Evolutionary conservation across 441 rosid genomes (phyloP), one percentile per base, ranked within the genome.

Genomic region (Euphorbia corollata): DNA sequence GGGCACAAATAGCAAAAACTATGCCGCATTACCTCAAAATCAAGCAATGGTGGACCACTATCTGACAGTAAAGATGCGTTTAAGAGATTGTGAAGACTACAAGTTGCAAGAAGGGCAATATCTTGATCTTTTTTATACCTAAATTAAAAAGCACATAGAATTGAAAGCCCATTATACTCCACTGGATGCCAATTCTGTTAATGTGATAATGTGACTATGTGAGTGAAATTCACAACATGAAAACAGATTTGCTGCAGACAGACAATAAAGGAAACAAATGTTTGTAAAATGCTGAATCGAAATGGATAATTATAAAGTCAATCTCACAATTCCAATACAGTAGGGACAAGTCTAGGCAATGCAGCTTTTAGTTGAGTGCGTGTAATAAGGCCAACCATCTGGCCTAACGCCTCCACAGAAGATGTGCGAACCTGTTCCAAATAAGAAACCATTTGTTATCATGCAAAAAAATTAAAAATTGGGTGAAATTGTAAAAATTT

Each of bases 41-140:
- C 99, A 77, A 94, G 92, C 87, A 94, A 74, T n/a, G 99, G 99
- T 64, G 99, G 97, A 77, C 99, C 99, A 66, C 88, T 83, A 70
- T 91, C 99, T 70, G 97, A 85, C 73, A 86, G 82, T 67, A 94
- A 76, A 9, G 97, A 87, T 57, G 91, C 92, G 79, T 75, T 80
- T 75, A 94, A 80, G 69, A 94, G 78, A 78, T 84, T 89, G 81
- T 89, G 65, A 69, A 94, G 97, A 77, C 98, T 87, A 73, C 84
- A 76, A 30, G 97, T 94, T 19, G 98, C 97, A 76, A 91, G 77
- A 75, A 89, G 89, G 60, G 92, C 78, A 82, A 79, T 83, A 27
- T 88, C 92, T 68, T 84, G 91, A 76, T 89, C 99, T 79, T 81
- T 91, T 80, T 85, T 91, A 72, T 85, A 91, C 87, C 97, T 94